Conservation (phyloP, 768 basidiomycete species). For the Naematelia aurantialba region DNA sequence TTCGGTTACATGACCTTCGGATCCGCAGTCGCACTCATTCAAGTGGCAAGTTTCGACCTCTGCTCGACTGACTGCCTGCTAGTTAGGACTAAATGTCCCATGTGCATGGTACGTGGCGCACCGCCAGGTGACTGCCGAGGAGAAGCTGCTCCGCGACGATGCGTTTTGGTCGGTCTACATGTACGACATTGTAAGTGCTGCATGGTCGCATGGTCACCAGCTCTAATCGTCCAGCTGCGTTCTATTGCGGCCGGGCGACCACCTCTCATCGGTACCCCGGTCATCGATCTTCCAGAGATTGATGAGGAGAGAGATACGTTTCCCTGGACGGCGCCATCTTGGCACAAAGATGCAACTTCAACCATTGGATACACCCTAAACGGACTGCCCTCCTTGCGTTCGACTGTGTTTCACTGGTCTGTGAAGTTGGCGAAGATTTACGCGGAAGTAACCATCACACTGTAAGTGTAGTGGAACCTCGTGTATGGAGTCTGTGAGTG, state of each 20-base stretch:
- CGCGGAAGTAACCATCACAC: background rate
- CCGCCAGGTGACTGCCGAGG: constrained; percentile 2
- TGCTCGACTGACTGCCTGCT: background rate
- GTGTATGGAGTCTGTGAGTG: background rate
- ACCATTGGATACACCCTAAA: background rate
- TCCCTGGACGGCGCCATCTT: background rate
- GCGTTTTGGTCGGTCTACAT: constrained; percentile 6
- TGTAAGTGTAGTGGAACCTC: background rate
- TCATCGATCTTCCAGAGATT: constrained; percentile 7
- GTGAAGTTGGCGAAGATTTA: constrained; percentile 2
- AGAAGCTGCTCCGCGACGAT: background rate
- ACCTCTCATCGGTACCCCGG: background rate
- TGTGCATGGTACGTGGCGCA: background rate
- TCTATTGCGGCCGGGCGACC: constrained; percentile 5
- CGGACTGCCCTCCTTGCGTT: constrained; percentile 2
- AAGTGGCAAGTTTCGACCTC: constrained; percentile 1
- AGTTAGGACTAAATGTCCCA: constrained; percentile 10
- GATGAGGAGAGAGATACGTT: background rate
- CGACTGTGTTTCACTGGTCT: constrained; percentile 8
- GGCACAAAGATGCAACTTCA: background rate
- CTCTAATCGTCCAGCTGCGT: background rate
- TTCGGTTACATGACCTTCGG: constrained; percentile 4
- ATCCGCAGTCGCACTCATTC: constrained; percentile 2
- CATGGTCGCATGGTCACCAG: background rate
- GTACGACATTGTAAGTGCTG: constrained; percentile 5